A percentile compares a stretch with the other conserved stretches of the same genome.
phyloP scores from a whole-genome alignment of 139 green algal species.

The Chlorella sp. region DNA sequence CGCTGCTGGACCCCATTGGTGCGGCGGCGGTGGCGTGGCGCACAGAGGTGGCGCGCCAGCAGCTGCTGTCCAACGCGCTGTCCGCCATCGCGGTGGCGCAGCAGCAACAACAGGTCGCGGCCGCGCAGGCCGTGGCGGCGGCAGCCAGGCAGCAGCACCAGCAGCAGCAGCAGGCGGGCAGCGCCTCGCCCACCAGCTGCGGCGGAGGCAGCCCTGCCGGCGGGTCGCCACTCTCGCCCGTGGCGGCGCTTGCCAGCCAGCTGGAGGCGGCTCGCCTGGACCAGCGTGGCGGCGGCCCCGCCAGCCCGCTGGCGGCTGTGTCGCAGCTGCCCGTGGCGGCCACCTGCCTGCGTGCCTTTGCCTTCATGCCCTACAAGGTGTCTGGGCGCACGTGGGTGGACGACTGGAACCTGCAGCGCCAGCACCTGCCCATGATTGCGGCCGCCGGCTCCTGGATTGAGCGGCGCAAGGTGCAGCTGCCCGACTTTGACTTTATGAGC shows the following conservation, averaged over 20 bases:
- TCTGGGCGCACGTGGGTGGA: slow-evolving; percentile 31
- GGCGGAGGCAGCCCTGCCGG: neutral
- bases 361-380: slow-evolving; percentile 41
- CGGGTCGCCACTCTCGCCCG: neutral
- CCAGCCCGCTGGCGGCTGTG: neutral
- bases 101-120: neutral
- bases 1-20: slow-evolving; percentile 24
- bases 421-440: slow-evolving; percentile 43
- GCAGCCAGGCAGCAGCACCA: neutral
- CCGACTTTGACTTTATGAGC: slow-evolving; percentile 30
- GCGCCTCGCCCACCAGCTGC: neutral
- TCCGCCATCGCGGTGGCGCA: slow-evolving; percentile 15
- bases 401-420: slow-evolving; percentile 30
- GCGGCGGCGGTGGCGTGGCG: slow-evolving; percentile 30
- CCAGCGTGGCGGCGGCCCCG: neutral
- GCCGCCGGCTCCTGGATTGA: slow-evolving; percentile 35
- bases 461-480: slow-evolving; percentile 32
- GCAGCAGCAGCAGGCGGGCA: neutral
- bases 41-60: slow-evolving; percentile 29
- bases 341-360: slow-evolving; percentile 33
- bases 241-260: neutral
- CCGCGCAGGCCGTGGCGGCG: neutral
- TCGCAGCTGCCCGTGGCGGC: slow-evolving; percentile 1
- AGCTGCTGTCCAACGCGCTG: slow-evolving; percentile 22
- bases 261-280: neutral